phyloP scores from a whole-genome alignment of 1,284 basidiomycete species.

The Fomitiporia mediterranea region DNA sequence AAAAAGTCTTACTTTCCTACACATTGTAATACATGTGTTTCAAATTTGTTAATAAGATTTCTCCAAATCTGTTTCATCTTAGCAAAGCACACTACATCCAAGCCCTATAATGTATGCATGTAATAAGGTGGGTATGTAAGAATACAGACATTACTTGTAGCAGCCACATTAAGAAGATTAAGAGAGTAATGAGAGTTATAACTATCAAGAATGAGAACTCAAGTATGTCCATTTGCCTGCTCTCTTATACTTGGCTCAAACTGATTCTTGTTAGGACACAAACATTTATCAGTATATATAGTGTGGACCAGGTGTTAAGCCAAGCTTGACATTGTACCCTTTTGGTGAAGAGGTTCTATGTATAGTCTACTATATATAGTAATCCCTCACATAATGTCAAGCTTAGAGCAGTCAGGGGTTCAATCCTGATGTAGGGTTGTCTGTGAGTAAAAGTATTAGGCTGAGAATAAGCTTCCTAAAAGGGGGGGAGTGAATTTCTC shows the following conservation, averaged over 20 bases:
- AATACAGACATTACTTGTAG: slow-evolving; percentile 32
- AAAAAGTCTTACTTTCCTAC: slow-evolving; percentile 29
- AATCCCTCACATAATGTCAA: too few relatives aligned
- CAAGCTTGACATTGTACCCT: too few relatives aligned
- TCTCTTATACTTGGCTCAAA: slow-evolving; percentile 33
- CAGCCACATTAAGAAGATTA: slow-evolving; percentile 31
- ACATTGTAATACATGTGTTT: slow-evolving; percentile 16
- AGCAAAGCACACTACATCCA: slow-evolving; percentile 38
- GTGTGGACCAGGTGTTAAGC: too few relatives aligned
- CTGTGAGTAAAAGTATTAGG: too few relatives aligned
- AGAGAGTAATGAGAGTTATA: slow-evolving; percentile 37
- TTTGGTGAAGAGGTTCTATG: too few relatives aligned
- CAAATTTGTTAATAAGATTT: slow-evolving; percentile 22
- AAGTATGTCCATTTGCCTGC: slow-evolving; percentile 29
- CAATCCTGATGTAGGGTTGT: too few relatives aligned
- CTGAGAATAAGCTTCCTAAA: too few relatives aligned
- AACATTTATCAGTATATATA: too few relatives aligned
- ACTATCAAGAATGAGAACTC: slow-evolving; percentile 35
- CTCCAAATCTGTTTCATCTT: slow-evolving; percentile 24
- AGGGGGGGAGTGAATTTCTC: too few relatives aligned
- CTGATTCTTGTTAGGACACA: too few relatives aligned
- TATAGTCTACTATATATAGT: too few relatives aligned
- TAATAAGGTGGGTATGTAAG: slow-evolving; percentile 31
- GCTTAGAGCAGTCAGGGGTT: too few relatives aligned
- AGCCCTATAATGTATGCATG: slow-evolving; percentile 30